Base-by-base conservation (phyloP, 176 grass and related monocot genomes). In the Rhynchospora breviuscula region DNA sequence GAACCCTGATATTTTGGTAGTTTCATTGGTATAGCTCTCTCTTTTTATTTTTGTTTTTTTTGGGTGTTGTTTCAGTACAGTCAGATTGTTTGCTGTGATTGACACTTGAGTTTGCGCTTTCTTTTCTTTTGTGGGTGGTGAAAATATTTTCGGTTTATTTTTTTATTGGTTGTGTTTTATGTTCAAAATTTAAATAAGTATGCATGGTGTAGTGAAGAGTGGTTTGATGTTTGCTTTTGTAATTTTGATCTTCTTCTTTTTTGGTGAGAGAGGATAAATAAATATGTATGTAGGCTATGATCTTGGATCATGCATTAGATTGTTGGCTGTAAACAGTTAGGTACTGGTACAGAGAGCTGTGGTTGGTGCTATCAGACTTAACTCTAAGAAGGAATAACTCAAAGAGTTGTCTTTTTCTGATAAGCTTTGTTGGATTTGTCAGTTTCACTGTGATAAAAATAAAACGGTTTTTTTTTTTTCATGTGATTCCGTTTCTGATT, bases 141-240 rank as follows among this genome's bases (percentile, higher is more conserved):
- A 78, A 78, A 18, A 6, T 15, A 54, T 78, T 62, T 77, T 78
- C 29, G 4, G 8, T 29, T 76, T 77, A 68, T 82, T 82, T 82
- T 82, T 68, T 67, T 67, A 82, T 82, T 82, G 58, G 80, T 82
- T 82, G 62, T 82, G 62, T 23, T 82, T 59, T 66, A 65, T 66
- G 63, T 65, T 67, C 1, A 54, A 40, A 40, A 40, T 40, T 40
- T 40, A 40, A 82, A 82, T 82, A 68, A 82, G 63, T n/a, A 82
- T 67, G 62, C 80, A 66, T 47, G 23, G 63, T 66, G 23, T 45
- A 45, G 80, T 68, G 52, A n/a, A 66, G 58, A 44, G 79, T 67
- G 60, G 61, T 10, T 62, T 68, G 80, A 78, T 78, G 73, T 57
- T 25, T 57, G 54, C 17, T 54, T 6, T 3, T 54, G 62, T 82